Percentiles rank a stretch among this genome's conserved stretches.
These are phyloP conservation scores for Saturnispora quitensis DNA, from an alignment of 805 yeast species.

Conservation along the genomic window DNA sequence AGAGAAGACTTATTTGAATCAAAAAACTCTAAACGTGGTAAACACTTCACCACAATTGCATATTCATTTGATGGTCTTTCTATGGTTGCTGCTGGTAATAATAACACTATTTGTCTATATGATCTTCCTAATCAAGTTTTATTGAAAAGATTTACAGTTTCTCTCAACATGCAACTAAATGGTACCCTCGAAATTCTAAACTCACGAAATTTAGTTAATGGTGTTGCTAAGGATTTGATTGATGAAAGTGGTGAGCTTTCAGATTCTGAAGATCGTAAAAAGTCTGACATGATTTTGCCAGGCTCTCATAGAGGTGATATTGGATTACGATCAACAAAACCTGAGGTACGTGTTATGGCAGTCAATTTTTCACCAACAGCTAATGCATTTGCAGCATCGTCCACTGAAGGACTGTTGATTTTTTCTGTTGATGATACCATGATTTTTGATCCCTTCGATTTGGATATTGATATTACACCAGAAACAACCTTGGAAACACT, in stretches of 20 bases:
- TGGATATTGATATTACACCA: conserved; percentile 89
- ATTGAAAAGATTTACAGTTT: conserved; percentile 71
- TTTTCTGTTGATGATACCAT: conserved; percentile 69
- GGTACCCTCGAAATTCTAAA: conserved; percentile 79
- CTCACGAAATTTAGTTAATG: conserved; percentile 77
- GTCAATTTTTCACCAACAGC: conserved; percentile 86
- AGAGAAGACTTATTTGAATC: conserved; percentile 74
- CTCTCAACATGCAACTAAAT: conserved; percentile 81
- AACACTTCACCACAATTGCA: conserved; percentile 68
- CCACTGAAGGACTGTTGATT: conserved; percentile 85
- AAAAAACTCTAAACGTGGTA: conserved; percentile 73
- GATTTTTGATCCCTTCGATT: conserved; percentile 88
- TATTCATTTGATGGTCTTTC: conserved; percentile 87
- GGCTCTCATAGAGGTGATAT: conserved; percentile 83
- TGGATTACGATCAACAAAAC: conserved; percentile 63
- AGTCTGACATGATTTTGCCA: conserved; percentile 62
- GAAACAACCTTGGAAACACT: conserved; percentile 57
- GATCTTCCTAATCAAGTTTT: conserved; percentile 85
- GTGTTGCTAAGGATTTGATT: conserved; percentile 72
- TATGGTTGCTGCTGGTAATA: conserved; percentile 88
- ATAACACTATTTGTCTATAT: conserved; percentile 83
- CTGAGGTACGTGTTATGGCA: conserved; percentile 74
- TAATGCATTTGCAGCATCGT: conserved; percentile 83
- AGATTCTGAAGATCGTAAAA: conserved; percentile 58
- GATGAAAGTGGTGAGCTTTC: conserved; percentile 83